Evolutionary conservation across 208 protist species (phyloP), one percentile per base, ranked within the genome.

Genomic region (Leishmania aethiopica): DNA sequence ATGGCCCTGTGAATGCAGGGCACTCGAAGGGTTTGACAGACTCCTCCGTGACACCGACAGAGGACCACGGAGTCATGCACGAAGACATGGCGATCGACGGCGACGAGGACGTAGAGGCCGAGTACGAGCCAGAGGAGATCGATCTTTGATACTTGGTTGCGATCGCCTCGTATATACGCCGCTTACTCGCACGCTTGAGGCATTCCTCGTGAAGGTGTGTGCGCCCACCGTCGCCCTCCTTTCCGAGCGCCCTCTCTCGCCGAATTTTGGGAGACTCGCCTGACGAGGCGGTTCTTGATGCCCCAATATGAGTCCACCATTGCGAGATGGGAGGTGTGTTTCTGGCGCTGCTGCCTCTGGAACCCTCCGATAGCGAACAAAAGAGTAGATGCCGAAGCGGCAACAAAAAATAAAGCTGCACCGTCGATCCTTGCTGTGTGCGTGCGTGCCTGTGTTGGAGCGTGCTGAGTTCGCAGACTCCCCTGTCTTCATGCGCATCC

Each of bases 101-200:
- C 37, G 73, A 75, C 40, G 82, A 84, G 32, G 49, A 69, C 51
- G 86, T 81, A 32, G 90, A 86, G 42, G 89, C 91, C 69, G 89
- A 94, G 10, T 97, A 97, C 73, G 86, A 92, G 69, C 94, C 94
- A 11, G 94, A 95, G 10, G 92, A 92, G 70, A 97, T 97, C 79
- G 94, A 97, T 35, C 83, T 97, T 22, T 96, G 78, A 88, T 28
- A 37, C 35, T 1, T 17, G 70, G 45, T 69, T 60, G 47, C 47
- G 8, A 51, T 28, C 69, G 6, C 71, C 2, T 75, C 71, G 17
- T 37, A 42, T 72, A 28, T 22, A 4, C 40, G 6, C 22, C 67
- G 4, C 32, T 37, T 40, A 47, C 67, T 72, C 2, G 67, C 40
- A 6, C 40, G 42, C 40, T 72, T 3, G 67, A 8, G 22, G 40